Conservation (phyloP, 345 rosid genomes). For the Eucalyptus pumila region DNA sequence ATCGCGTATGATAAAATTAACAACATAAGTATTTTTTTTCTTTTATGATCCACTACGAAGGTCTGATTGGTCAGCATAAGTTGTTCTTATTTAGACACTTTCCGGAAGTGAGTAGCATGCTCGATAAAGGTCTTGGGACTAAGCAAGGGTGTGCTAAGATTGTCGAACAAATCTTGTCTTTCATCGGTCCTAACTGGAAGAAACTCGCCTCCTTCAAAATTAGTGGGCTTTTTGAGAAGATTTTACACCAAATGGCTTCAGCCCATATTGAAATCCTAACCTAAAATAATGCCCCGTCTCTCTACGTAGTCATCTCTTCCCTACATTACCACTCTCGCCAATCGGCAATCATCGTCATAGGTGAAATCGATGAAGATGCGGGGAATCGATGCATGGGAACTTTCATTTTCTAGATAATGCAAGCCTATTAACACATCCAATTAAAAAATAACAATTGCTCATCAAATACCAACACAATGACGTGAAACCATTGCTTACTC, state of each 20-base stretch:
- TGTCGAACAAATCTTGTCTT: neutral
- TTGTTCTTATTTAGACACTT: neutral
- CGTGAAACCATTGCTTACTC: neutral
- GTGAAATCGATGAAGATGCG: neutral
- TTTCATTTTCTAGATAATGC: neutral
- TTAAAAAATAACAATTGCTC: neutral
- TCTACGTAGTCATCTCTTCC: neutral
- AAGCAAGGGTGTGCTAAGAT: neutral
- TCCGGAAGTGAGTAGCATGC: neutral
- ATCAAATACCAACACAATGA: neutral
- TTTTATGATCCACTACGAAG: too few relatives aligned
- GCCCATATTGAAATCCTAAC: neutral
- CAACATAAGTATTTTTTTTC: accelerated
- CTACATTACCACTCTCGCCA: neutral
- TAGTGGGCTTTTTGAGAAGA: neutral
- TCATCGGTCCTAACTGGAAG: neutral
- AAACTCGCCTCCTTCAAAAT: neutral
- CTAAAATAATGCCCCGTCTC: neutral
- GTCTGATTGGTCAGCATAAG: too few relatives aligned
- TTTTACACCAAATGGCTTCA: neutral
- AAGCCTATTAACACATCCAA: neutral
- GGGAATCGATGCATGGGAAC: neutral
- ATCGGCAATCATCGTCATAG: neutral
- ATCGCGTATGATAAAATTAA: neutral
- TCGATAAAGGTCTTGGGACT: neutral